Conservation (phyloP, 2,329 filamentous ascomycete species). For the Davidsoniella australis region DNA sequence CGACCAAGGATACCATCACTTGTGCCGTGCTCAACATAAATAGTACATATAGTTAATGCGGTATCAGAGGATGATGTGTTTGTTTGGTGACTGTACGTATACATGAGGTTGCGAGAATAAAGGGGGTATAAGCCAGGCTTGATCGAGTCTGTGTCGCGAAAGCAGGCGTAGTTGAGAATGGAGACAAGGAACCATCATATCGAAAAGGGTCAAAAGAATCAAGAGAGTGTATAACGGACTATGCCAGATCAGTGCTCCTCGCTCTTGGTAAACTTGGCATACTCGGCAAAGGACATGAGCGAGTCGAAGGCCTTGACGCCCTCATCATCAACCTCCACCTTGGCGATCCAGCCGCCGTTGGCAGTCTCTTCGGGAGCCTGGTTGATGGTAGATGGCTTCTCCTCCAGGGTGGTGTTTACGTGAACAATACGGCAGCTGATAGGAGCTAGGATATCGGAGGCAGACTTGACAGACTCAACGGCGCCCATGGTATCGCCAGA, state of each 20-base stretch:
- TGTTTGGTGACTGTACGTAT: too few relatives aligned
- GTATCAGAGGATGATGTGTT: background rate
- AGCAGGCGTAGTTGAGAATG: too few relatives aligned
- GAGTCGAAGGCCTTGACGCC: constrained; percentile 50
- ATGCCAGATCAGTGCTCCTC: constrained; percentile 22
- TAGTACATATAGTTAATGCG: background rate
- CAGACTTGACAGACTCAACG: constrained; percentile 95
- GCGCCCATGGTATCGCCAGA: constrained; percentile 78
- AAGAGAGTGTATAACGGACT: background rate
- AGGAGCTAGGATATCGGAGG: constrained; percentile 91
- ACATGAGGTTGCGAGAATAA: background rate
- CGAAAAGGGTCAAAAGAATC: too few relatives aligned
- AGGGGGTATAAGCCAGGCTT: background rate
- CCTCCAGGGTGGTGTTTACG: constrained; percentile 59
- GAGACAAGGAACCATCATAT: background rate
- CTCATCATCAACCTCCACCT: constrained; percentile 57
- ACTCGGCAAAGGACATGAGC: constrained; percentile 62
- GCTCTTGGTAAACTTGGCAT: constrained; percentile 52
- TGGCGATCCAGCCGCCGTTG: constrained; percentile 80
- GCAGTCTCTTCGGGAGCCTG: constrained; percentile 65
- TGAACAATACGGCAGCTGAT: constrained; percentile 60
- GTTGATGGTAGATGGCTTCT: constrained; percentile 79
- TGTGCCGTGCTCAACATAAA: too few relatives aligned
- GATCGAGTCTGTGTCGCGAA: too few relatives aligned
- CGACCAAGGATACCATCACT: too few relatives aligned